Evolutionary conservation across 306 rosid species (phyloP).

Genomic region (Pueraria montana): DNA sequence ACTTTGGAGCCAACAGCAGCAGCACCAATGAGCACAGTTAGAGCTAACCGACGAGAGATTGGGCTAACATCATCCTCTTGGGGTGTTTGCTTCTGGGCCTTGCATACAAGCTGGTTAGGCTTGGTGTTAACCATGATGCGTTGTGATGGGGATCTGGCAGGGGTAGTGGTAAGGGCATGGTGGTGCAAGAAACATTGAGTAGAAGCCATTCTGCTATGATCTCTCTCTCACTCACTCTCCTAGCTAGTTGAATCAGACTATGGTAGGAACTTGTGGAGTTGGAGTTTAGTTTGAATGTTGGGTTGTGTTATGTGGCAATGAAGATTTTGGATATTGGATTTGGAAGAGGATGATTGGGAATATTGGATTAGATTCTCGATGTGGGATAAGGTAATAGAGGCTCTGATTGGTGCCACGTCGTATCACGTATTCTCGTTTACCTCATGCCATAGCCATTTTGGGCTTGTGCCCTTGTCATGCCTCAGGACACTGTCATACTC

Average conservation of each 20-base stretch:
- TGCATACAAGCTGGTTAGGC: constrained; percentile 68
- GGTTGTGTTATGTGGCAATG: constrained; percentile 50
- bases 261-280: constrained; percentile 5
- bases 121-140: constrained; percentile 59
- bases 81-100: constrained; percentile 75
- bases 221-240: not conserved
- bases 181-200: constrained; percentile 85
- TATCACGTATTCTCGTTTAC: constrained; percentile 10
- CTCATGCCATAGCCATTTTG: not conserved
- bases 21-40: constrained; percentile 84
- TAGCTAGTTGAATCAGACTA: not conserved
- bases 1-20: constrained; percentile 92
- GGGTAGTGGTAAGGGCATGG: constrained; percentile 70
- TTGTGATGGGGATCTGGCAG: constrained; percentile 66
- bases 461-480: too few species aligned
- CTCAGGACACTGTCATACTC: not conserved
- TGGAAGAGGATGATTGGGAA: constrained; percentile 48
- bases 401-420: constrained; percentile 72
- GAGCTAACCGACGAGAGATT: constrained; percentile 89
- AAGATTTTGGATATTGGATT: constrained; percentile 58
- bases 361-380: constrained; percentile 67
- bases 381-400: constrained; percentile 70
- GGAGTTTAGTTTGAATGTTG: constrained; percentile 3
- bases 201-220: constrained; percentile 69
- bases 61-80: constrained; percentile 55